Evolutionary conservation across 1,139 yeast genomes (phyloP).

Genomic region (Trichomonascaceae sp.): DNA sequence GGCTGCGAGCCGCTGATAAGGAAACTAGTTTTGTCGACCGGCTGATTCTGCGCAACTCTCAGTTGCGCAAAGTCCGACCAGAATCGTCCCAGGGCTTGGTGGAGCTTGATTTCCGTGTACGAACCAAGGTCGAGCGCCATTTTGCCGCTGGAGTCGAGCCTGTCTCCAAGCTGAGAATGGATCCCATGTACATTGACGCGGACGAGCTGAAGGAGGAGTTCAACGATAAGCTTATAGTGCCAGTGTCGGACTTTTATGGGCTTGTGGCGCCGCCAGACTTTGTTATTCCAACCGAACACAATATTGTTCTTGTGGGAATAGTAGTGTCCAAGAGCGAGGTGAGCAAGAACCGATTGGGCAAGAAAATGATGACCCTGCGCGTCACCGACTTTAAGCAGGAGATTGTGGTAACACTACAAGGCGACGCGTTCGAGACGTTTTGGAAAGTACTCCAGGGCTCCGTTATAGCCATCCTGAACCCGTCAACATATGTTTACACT

Average conservation of each 20-base stretch:
- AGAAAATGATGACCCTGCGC: conserved; percentile 47
- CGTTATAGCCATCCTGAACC: conserved; percentile 61
- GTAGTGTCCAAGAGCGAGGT: conserved; percentile 46
- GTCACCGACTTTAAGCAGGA: conserved; percentile 55
- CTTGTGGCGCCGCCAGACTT: conserved; percentile 58
- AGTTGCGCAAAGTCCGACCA: conserved; percentile 2
- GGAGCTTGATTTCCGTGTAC: not conserved
- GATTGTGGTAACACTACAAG: conserved; percentile 52
- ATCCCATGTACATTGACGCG: conserved; percentile 7
- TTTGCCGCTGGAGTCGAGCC: conserved; percentile 6
- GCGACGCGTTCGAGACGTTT: conserved; percentile 51
- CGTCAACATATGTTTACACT: conserved; percentile 37
- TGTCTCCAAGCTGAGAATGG: conserved; percentile 10
- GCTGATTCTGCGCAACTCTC: not conserved
- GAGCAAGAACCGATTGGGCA: conserved; percentile 28
- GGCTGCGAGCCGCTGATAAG: not conserved
- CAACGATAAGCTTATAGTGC: conserved; percentile 11
- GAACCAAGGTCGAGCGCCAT: not conserved
- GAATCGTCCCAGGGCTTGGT: not conserved
- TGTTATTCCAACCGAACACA: conserved; percentile 53
- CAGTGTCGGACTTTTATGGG: conserved; percentile 17
- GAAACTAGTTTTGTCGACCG: conserved; percentile 3
- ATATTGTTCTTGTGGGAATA: conserved; percentile 66
- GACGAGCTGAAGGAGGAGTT: conserved; percentile 8
- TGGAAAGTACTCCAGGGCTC: conserved; percentile 70